Base-by-base conservation (phyloP, 2,329 filamentous ascomycete species). In the Penicillium aurantiogriseum region DNA sequence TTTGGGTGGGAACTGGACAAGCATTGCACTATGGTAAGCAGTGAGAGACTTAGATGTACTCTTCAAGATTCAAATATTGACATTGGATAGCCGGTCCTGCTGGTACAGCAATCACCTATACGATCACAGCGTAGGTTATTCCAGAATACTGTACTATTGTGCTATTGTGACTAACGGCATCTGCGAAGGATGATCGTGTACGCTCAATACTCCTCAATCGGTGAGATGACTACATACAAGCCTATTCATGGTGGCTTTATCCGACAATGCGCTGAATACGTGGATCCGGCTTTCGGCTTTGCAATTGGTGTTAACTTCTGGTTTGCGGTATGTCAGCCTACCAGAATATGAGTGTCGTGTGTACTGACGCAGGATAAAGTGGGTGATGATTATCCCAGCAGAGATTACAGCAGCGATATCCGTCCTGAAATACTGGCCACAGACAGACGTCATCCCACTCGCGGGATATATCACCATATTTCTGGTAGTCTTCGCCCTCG, bases 1-100 rank as follows among this genome's bases (percentile, higher is more conserved):
- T 75, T 0, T 74, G 71, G 71, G 68, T 75, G 11, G 71, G 73
- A 15, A 74, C 73, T 8, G 73, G 72, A 13, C 70, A 69, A 38
- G 72, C 72, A 2, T 50, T 75, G 31, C 62, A 67, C 25, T 71
- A 70, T 59, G 70, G 68, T 70, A 60, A 49, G 59, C 39, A 17
- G 13, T 29, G 11, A 5, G 23, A 10, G 23, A 23, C 15, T n/a
- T 23, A 1, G 5, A 21, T 27, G 4, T 50, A 2, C 3, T 7
- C 9, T 8, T 7, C 8, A 33, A 47, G 29, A 35, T 17, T 8
- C 13, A 17, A 23, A 17, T 36, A 10, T 17, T 54, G 17, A 56
- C 40, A 9, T 42, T 9, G 10, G 5, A 13, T 49, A 67, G 69
- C 71, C 57, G 72, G 71, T 0, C 72, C 72, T 15, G 72, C 64